These are phyloP conservation scores for Cercospora brassicicola DNA, from an alignment of 2,329 filamentous ascomycete genomes.

Conservation along the genomic window DNA sequence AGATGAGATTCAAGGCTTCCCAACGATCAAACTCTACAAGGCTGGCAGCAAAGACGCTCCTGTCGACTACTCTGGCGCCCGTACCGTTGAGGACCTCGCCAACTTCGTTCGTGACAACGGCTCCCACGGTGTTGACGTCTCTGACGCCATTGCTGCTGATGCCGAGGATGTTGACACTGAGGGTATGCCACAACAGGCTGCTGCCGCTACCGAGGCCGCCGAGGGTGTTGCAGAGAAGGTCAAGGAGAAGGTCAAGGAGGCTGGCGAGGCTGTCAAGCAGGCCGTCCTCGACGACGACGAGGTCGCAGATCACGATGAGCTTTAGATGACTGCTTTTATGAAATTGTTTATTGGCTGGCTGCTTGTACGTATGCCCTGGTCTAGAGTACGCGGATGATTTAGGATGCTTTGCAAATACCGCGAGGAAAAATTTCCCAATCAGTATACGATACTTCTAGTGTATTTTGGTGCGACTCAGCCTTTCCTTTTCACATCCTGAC, in stretches of 20 bases:
- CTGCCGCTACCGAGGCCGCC: constrained; percentile 43
- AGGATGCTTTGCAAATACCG: not conserved
- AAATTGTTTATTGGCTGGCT: constrained; percentile 1
- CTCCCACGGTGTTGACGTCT: constrained; percentile 76
- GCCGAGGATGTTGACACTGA: constrained; percentile 48
- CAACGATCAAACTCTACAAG: constrained; percentile 97
- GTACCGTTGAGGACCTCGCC: constrained; percentile 87
- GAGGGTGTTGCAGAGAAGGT: constrained; percentile 23
- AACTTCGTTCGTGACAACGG: constrained; percentile 94
- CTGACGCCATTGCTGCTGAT: constrained; percentile 53
- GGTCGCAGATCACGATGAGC: constrained; percentile 65
- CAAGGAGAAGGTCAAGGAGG: constrained; percentile 42
- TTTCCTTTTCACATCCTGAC: not conserved
- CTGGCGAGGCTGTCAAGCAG: constrained; percentile 36
- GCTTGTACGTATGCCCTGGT: constrained; percentile 2
- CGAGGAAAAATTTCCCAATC: not conserved
- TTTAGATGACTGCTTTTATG: constrained; percentile 57
- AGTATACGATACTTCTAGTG: not conserved
- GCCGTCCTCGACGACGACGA: constrained; percentile 39
- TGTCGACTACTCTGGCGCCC: constrained; percentile 81
- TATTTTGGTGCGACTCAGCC: not conserved
- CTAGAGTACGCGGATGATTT: constrained; percentile 4
- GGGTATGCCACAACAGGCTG: constrained; percentile 49
- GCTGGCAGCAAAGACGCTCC: constrained; percentile 84
- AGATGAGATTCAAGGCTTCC: constrained; percentile 95